phyloP scores from a whole-genome alignment of 2,329 filamentous ascomycete genomes.

The Scedosporium boydii region DNA sequence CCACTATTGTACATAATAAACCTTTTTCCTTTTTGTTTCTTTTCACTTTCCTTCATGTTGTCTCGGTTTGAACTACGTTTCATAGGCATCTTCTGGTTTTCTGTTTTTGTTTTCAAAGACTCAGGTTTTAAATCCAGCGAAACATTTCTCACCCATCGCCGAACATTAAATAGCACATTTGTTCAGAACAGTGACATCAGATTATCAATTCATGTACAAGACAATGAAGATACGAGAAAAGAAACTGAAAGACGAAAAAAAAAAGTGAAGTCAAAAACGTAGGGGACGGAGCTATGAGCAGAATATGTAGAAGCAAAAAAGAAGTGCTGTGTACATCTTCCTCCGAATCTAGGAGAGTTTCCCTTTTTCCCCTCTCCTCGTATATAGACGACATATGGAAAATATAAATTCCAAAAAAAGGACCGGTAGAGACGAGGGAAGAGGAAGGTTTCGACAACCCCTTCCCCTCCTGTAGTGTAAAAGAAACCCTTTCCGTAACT shows the following conservation, averaged over 20 bases:
- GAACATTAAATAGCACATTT: not conserved
- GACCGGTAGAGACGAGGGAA: not conserved
- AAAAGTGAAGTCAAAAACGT: not conserved
- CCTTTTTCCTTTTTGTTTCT: slow-evolving; percentile 1
- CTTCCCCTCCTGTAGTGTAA: not conserved
- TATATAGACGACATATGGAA: too few species aligned
- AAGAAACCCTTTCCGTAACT: not conserved
- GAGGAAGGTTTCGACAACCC: not conserved
- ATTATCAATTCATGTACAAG: not conserved
- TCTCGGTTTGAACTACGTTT: not conserved
- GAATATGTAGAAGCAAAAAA: not conserved
- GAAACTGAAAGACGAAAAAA: not conserved
- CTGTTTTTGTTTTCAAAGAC: too few species aligned
- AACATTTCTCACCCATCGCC: too few species aligned
- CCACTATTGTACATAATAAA: not conserved
- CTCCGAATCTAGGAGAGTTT: too few species aligned
- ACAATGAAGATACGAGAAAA: not conserved
- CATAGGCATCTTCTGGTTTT: not conserved
- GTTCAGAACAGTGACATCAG: not conserved
- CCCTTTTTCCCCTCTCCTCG: too few species aligned
- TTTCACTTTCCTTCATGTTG: not conserved
- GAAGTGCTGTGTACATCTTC: not conserved
- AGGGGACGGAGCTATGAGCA: not conserved
- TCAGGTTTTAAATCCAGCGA: too few species aligned
- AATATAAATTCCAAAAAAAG: too few species aligned